A percentile compares a stretch with the other conserved stretches of the same genome.
Evolutionary conservation across 345 rosid genomes (phyloP).

Genomic region (Capsella bursapastoris): DNA sequence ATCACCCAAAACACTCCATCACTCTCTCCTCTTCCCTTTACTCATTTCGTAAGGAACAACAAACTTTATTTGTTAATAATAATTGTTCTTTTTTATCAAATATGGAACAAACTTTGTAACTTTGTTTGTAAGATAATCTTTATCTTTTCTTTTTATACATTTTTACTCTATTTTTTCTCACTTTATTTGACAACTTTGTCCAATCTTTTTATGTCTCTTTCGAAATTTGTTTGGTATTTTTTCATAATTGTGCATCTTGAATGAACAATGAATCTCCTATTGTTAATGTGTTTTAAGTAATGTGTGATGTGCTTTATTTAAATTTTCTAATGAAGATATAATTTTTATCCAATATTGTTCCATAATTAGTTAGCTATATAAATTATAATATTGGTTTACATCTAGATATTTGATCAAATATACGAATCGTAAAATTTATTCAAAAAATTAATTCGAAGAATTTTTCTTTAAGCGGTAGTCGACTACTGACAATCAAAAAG

Average conservation of each 20-base stretch:
- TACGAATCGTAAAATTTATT: neutral
- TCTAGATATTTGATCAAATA: too few species aligned
- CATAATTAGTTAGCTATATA: too few species aligned
- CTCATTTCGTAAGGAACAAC: conserved; percentile 39
- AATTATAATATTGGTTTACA: too few species aligned
- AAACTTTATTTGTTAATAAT: neutral
- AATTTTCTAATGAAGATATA: too few species aligned
- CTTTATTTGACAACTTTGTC: neutral
- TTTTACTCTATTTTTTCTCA: conserved; percentile 7
- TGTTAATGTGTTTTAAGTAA: neutral
- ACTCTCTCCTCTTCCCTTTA: conserved; percentile 18
- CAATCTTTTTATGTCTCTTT: neutral
- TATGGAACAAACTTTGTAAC: conserved; percentile 35
- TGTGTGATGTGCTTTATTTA: neutral
- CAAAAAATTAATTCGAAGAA: neutral
- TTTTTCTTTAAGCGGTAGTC: too few species aligned
- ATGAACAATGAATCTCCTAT: neutral
- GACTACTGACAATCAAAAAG: too few species aligned
- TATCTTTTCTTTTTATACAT: conserved; percentile 13
- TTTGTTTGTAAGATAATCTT: conserved; percentile 36
- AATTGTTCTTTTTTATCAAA: neutral
- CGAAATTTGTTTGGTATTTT: conserved; percentile 14
- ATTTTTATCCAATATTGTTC: too few species aligned
- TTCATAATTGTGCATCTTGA: neutral
- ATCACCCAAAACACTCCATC: conserved; percentile 40